Conservation (phyloP, 176 grass and related monocot species). For the Aegilops umbellulata region DNA sequence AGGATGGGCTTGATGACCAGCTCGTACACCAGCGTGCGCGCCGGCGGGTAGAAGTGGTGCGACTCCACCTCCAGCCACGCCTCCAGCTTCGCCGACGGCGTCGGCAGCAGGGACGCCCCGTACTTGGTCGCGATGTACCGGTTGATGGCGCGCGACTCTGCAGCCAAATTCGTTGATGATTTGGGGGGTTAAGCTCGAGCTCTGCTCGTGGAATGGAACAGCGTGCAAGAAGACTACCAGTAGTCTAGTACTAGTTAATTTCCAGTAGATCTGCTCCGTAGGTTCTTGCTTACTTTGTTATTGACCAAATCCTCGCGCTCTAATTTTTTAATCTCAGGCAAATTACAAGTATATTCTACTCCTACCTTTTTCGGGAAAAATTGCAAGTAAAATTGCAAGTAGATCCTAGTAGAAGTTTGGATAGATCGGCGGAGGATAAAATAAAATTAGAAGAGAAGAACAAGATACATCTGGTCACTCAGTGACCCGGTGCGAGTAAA, state of each 20-base stretch:
- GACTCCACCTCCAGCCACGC: constrained; percentile 79
- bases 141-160: constrained; percentile 87
- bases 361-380: neutral
- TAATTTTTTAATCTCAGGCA: neutral
- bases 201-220: too few relatives aligned
- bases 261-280: neutral
- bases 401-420: neutral
- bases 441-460: neutral
- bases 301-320: neutral
- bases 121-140: constrained; percentile 72
- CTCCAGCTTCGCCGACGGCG: constrained; percentile 45
- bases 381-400: neutral
- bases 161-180: neutral
- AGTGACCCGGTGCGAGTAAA: too few relatives aligned
- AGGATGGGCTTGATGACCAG: constrained; percentile 52
- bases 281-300: neutral
- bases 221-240: too few relatives aligned
- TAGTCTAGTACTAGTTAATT: too few relatives aligned
- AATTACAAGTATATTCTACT: neutral
- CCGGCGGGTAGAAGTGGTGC: constrained; percentile 57
- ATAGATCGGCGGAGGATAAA: neutral
- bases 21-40: constrained; percentile 38
- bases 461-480: neutral
- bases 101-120: constrained; percentile 40
- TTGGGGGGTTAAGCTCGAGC: too few relatives aligned